Evolutionary conservation across 805 yeast genomes (phyloP), one percentile per base, ranked within the genome.

Genomic region (Ogataea dorogensis): DNA sequence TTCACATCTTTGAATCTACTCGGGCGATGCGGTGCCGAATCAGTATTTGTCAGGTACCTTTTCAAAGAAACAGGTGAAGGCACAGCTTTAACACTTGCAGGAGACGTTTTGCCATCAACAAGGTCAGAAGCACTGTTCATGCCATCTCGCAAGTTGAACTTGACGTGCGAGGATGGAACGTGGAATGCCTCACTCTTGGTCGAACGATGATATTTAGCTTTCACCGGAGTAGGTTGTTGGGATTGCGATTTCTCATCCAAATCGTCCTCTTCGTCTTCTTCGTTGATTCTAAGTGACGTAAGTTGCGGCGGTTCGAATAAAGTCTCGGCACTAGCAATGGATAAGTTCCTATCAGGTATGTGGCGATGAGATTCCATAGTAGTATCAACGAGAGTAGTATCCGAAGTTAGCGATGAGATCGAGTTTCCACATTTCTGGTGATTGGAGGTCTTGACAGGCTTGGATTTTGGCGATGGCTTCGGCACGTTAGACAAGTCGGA

Each of bases 1-100:
- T 51, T 52, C 18, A 37, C 24, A 22, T 45, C 53, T 34, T 47
- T 54, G 19, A 55, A 44, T 36, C 57, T 43, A 27, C 40, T 43
- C 13, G 48, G 30, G 34, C 55, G 36, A n/a, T 29, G 36, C 1
- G 51, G 42, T 13, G 40, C 17, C 1, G 47, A 33, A 10, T 46
- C 51, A 2, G 39, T 32, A 33, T 33, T 48, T 5, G 48, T 33
- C n/a, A 40, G 31, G 25, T 31, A 38, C 26, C 37, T 50, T 15
- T 41, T 50, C 13, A 51, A 36, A 7, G 42, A 22, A 12, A 34
- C 18, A 5, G 37, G 17, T 16, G 38, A 21, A 11, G 44, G 32
- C 9, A 40, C 22, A 13, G 27, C 7, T n/a, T 24, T 23, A 3
- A 19, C 12, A 13, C 33, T 23, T 9, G 20, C 25, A 17, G 25